phyloP scores from a whole-genome alignment of 345 rosid species.

The Hirschfeldia incana region DNA sequence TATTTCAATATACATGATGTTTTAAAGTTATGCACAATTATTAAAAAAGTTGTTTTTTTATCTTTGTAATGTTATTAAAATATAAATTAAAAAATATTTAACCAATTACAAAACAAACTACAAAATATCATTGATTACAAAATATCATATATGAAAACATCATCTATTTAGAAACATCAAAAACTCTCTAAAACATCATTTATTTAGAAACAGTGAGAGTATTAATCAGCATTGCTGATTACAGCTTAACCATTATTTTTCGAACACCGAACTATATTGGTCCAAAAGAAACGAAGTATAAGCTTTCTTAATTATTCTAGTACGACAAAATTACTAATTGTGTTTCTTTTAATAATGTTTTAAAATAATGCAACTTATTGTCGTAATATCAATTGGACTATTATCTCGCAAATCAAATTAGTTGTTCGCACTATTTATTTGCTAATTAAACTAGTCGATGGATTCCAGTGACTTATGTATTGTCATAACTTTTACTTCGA shows the following conservation, averaged over 20 bases:
- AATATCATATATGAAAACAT: no score
- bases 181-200: no score
- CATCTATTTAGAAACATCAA: no score
- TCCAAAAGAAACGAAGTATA: slow-evolving; percentile 11
- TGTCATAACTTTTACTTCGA: background rate
- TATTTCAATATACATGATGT: no score
- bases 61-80: no score
- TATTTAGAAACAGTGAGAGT: no score
- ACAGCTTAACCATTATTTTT: slow-evolving; percentile 9
- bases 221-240: background rate
- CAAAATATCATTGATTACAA: no score
- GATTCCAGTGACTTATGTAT: background rate
- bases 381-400: background rate
- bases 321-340: background rate
- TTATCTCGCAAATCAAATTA: background rate
- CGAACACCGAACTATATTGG: slow-evolving; percentile 14
- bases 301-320: background rate
- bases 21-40: no score
- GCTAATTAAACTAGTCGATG: background rate
- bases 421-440: background rate
- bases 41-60: no score
- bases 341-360: background rate
- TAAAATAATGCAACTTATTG: background rate
- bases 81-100: no score
- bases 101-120: no score